Base-by-base conservation (phyloP, 768 basidiomycete genomes). In the Grammothele lineata region DNA sequence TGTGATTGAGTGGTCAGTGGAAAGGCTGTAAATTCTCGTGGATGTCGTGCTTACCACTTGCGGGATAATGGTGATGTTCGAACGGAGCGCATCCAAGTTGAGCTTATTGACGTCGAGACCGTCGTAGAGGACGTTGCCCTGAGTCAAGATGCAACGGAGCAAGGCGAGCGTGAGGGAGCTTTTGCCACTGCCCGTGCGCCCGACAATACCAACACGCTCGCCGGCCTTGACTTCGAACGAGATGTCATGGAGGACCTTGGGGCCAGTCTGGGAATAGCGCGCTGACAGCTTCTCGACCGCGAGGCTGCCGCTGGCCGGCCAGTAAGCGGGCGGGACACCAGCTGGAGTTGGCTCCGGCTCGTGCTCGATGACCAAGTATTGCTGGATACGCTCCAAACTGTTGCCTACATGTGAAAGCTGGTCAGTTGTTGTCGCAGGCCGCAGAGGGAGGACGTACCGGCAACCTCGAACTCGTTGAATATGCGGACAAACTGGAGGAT, bases 11-110 rank as follows among this genome's bases (percentile, higher is more conserved):
- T 40, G 21, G 23, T 27, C n/a, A 15, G 2, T 39, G 19, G 5
- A n/a, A 14, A 23, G 24, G 18, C 8, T 6, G 15, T 9, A 0
- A 15, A 26, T 15, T 12, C 19, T 11, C 15, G 23, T 14, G 19
- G 9, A 54, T 74, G 58, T 48, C 76, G n/a, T n/a, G n/a, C n/a
- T n/a, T n/a, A n/a, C n/a, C 38, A 68, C 61, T 58, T 81, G 80
- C 2, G 80, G 80, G 35, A 81, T 80, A 57, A 80, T 78, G 22
- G 79, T 81, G 43, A 82, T 72, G 40, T 70, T 70, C 0, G 71
- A 67, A 11, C 81, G 66, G 8, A 83, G 64, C 9, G 70, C 70
- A 37, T 79, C 69, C 2, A 82, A 63, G 59, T 81, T 80, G 57
- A 81, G 58, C 2, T 60, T 55, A 43, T 66, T 63, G 7, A 71